Base-by-base conservation (phyloP, 202 grass and related monocot species). In the Brachypodium distachyon region DNA sequence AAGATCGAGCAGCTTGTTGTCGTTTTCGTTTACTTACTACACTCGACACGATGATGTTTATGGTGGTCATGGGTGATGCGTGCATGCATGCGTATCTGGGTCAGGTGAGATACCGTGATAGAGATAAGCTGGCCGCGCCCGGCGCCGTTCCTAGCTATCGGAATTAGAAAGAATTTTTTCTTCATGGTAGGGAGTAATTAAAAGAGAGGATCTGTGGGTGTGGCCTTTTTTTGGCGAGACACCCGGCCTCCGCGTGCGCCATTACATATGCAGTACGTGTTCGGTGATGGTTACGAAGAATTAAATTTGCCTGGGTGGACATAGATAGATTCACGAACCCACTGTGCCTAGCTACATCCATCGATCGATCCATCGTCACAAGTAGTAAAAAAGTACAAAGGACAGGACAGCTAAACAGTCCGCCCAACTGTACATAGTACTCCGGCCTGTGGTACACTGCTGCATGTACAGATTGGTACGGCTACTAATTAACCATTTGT, bases 111-210 rank as follows among this genome's bases (percentile, higher is more conserved):
- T 44, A 43, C 26, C 9, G 7, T 0, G 26, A 17, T 18, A 3
- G 7, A 0, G 26, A 17, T 18, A 3, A 55, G 19, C 49, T 57
- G 25, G 72, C 41, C 17, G n/a, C n/a, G n/a, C n/a, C n/a, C n/a
- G n/a, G n/a, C 26, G 21, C 49, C 39, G 9, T 50, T 44, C 14
- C 26, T 13, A 51, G 14, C 28, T 14, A 39, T 3, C 16, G n/a
- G 41, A 67, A 43, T 36, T 34, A 75, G 77, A 61, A 70, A 85
- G 36, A n/a, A n/a, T n/a, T n/a, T n/a, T n/a, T n/a, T n/a, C n/a
- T 42, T 76, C 3, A 5, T 39, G 33, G 38, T 41, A 61, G 55
- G 4, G 1, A 13, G 41, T 50, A 23, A 59, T 60, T 10, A 25
- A 51, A 51, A 34, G 26, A 65, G n/a, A 61, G 57, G 31, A 38